Conservation (phyloP, 495 filamentous ascomycete species). For the Acidiella bohemica region DNA sequence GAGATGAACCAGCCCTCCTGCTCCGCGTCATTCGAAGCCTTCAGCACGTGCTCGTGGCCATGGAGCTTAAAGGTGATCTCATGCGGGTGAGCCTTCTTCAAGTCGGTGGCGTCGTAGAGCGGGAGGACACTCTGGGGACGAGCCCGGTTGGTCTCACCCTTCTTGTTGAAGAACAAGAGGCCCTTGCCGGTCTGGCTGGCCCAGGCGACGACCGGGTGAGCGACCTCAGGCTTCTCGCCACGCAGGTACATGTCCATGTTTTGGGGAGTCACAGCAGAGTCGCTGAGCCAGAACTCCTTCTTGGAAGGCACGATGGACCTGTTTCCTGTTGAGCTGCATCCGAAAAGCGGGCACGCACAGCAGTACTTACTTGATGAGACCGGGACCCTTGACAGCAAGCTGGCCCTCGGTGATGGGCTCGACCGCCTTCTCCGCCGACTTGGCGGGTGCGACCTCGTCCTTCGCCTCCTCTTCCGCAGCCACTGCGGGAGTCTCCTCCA, state of each 20-base stretch:
- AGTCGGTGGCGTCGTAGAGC: conserved; percentile 55
- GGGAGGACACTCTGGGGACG: conserved; percentile 11
- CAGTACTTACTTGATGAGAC: conserved; percentile 72
- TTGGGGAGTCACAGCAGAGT: conserved; percentile 64
- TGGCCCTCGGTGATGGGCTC: conserved; percentile 61
- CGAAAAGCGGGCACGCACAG: background rate
- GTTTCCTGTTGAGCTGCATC: conserved; percentile 18
- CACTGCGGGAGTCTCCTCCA: conserved; percentile 29
- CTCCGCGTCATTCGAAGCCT: conserved; percentile 57
- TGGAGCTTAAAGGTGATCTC: conserved; percentile 76
- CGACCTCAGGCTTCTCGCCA: conserved; percentile 72
- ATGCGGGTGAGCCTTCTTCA: conserved; percentile 53
- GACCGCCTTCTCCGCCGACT: conserved; percentile 39
- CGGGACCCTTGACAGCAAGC: conserved; percentile 76
- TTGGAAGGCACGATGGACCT: conserved; percentile 56
- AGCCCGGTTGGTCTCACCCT: conserved; percentile 34
- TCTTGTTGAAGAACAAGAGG: conserved; percentile 84
- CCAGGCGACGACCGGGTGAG: conserved; percentile 73
- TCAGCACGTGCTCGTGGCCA: conserved; percentile 83
- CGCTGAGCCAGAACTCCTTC: conserved; percentile 87
- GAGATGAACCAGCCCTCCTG: conserved; percentile 77
- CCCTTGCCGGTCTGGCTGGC: conserved; percentile 89
- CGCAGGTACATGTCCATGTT: conserved; percentile 60
- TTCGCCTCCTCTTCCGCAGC: conserved; percentile 35
- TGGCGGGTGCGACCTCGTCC: conserved; percentile 26